Evolutionary conservation across 345 rosid species (phyloP).

Genomic region (Bruguiera sexangula): DNA sequence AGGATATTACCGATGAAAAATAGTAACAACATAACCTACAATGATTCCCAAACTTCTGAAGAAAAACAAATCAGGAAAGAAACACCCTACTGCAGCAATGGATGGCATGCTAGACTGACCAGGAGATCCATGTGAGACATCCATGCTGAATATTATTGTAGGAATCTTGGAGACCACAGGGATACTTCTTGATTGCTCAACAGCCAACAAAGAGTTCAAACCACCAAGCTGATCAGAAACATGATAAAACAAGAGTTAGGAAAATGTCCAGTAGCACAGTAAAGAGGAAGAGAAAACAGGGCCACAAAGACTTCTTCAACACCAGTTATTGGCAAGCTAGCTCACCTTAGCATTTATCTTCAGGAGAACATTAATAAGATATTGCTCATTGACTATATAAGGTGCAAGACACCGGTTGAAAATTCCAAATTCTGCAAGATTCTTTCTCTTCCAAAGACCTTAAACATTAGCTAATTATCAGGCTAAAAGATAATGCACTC

Average conservation of each 20-base stretch:
- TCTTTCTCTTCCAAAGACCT: conserved; percentile 31
- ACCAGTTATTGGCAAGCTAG: neutral
- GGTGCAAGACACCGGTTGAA: conserved; percentile 26
- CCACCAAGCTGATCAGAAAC: conserved; percentile 23
- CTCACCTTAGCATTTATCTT: conserved; percentile 30
- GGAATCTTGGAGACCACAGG: conserved; percentile 25
- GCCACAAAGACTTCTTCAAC: neutral
- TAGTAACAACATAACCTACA: neutral
- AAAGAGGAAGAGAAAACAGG: neutral
- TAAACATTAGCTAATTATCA: neutral
- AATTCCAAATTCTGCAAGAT: conserved; percentile 27
- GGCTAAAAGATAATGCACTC: conserved; percentile 1
- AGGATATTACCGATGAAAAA: neutral
- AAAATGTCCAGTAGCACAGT: neutral
- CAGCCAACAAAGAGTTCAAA: conserved; percentile 22
- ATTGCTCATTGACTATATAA: conserved; percentile 19
- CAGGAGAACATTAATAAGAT: conserved; percentile 26
- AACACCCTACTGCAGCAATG: conserved; percentile 23
- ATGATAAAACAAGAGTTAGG: neutral
- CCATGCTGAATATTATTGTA: conserved; percentile 30
- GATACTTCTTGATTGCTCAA: conserved; percentile 15
- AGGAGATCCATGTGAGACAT: conserved; percentile 29
- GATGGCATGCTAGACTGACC: conserved; percentile 28
- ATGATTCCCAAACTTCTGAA: neutral
- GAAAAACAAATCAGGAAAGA: conserved; percentile 2